These are phyloP conservation scores for Steccherinum ochraceum DNA, from an alignment of 768 basidiomycete species.

Conservation along the genomic window DNA sequence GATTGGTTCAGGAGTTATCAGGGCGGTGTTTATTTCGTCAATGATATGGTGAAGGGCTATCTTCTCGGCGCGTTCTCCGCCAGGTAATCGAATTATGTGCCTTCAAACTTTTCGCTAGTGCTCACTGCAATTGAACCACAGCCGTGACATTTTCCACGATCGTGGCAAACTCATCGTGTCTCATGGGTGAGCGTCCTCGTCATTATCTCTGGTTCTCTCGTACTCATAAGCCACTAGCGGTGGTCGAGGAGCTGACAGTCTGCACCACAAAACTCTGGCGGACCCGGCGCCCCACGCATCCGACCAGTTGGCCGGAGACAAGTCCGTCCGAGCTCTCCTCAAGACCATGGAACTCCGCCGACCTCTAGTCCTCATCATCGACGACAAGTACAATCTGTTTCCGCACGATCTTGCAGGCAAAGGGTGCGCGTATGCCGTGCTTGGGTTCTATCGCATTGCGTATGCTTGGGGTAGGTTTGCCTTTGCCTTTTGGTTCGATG, in stretches of 20 bases:
- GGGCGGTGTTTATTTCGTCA: slow-evolving; percentile 65
- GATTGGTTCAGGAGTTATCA: slow-evolving; percentile 75
- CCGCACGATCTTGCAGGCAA: slow-evolving; percentile 55
- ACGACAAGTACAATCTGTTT: slow-evolving; percentile 68
- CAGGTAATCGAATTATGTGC: slow-evolving; percentile 36
- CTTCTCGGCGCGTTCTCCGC: slow-evolving; percentile 68
- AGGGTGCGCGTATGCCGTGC: slow-evolving; percentile 46
- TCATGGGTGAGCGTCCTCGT: slow-evolving; percentile 45
- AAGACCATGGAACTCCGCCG: slow-evolving; percentile 45
- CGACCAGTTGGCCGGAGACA: slow-evolving; percentile 65
- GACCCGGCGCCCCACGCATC: slow-evolving; percentile 32
- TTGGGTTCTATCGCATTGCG: slow-evolving; percentile 70
- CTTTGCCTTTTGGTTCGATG: slow-evolving; percentile 5
- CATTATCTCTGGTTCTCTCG: not conserved
- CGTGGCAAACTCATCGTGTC: slow-evolving; percentile 72
- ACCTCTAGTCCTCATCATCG: slow-evolving; percentile 66
- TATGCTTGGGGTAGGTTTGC: slow-evolving; percentile 68
- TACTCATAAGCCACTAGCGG: slow-evolving; percentile 37
- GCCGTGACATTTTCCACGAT: slow-evolving; percentile 64
- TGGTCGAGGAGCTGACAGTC: slow-evolving; percentile 54
- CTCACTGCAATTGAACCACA: slow-evolving; percentile 22
- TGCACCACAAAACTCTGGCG: slow-evolving; percentile 36
- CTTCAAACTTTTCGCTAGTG: not conserved
- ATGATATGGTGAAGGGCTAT: slow-evolving; percentile 65
- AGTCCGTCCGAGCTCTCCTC: slow-evolving; percentile 64